phyloP scores from a whole-genome alignment of 2,329 filamentous ascomycete genomes.

The Alternaria angustiovoidea region DNA sequence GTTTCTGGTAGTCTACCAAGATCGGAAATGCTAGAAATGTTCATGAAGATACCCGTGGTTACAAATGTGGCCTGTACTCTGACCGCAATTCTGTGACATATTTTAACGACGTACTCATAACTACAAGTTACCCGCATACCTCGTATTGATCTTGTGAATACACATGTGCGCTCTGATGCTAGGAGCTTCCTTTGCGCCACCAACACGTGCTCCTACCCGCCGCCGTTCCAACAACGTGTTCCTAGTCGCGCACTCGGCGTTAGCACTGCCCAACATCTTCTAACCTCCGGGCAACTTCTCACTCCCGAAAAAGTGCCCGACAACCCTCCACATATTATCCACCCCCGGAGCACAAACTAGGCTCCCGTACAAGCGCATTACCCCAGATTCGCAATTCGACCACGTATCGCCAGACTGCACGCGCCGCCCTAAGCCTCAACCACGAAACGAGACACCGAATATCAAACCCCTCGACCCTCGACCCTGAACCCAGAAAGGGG shows the following conservation, averaged over 20 bases:
- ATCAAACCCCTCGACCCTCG: neutral
- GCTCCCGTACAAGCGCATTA: neutral
- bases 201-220: constrained; percentile 2
- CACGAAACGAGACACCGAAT: neutral
- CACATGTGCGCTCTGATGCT: neutral
- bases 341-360: neutral
- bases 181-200: neutral
- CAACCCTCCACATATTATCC: neutral
- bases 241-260: constrained; percentile 7
- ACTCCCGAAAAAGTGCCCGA: neutral
- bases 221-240: constrained; percentile 9
- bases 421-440: neutral
- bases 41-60: constrained; percentile 7
- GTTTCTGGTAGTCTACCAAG: constrained; percentile 1
- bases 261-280: constrained; percentile 9
- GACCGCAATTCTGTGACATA: neutral
- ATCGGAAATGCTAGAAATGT: constrained; percentile 9
- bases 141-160: neutral
- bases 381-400: neutral
- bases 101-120: neutral
- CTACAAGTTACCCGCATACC: neutral
- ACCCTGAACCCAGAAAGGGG: neutral
- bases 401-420: neutral
- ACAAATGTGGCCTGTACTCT: neutral
- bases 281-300: constrained; percentile 12